phyloP scores from a whole-genome alignment of 768 basidiomycete species.

The Mycena floridula region DNA sequence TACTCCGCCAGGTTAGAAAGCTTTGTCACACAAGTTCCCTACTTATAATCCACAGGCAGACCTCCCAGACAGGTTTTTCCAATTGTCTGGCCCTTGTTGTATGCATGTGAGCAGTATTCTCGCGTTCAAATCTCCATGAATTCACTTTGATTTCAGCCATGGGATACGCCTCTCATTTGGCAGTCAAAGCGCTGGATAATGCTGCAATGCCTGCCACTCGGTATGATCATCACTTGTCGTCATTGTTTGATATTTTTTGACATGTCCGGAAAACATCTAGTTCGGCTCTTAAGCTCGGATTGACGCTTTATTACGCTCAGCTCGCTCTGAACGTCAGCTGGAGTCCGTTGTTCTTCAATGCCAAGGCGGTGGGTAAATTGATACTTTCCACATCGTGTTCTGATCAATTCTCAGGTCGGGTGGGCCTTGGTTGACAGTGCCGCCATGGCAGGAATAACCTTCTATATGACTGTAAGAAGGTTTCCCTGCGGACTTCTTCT shows the following conservation, averaged over 20 bases:
- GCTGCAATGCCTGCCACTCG: slow-evolving; percentile 31
- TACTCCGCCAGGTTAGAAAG: slow-evolving; percentile 47
- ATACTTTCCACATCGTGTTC: neutral
- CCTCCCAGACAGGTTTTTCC: slow-evolving; percentile 51
- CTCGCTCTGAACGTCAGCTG: slow-evolving; percentile 53
- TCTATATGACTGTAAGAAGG: slow-evolving; percentile 51
- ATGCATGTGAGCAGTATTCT: slow-evolving; percentile 27
- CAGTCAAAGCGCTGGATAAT: slow-evolving; percentile 46
- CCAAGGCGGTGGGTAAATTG: slow-evolving; percentile 30
- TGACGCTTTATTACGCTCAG: slow-evolving; percentile 58
- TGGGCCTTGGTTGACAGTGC: slow-evolving; percentile 50
- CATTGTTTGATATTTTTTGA: neutral
- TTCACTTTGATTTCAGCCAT: slow-evolving; percentile 30
- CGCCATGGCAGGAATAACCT: slow-evolving; percentile 45
- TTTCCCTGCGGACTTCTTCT: neutral
- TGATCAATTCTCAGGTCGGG: slow-evolving; percentile 31
- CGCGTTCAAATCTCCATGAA: slow-evolving; percentile 3
- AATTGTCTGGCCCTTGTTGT: slow-evolving; percentile 50
- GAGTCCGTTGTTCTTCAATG: slow-evolving; percentile 61
- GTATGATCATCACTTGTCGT: slow-evolving; percentile 22
- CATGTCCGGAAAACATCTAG: slow-evolving; percentile 16
- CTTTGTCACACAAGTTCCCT: too few relatives aligned
- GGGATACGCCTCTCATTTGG: slow-evolving; percentile 65
- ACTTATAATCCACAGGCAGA: too few relatives aligned
- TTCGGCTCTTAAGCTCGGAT: slow-evolving; percentile 35